These are phyloP conservation scores for Cinchona pubescens DNA, from an alignment of 257 asterid genomes.

Conservation along the genomic window DNA sequence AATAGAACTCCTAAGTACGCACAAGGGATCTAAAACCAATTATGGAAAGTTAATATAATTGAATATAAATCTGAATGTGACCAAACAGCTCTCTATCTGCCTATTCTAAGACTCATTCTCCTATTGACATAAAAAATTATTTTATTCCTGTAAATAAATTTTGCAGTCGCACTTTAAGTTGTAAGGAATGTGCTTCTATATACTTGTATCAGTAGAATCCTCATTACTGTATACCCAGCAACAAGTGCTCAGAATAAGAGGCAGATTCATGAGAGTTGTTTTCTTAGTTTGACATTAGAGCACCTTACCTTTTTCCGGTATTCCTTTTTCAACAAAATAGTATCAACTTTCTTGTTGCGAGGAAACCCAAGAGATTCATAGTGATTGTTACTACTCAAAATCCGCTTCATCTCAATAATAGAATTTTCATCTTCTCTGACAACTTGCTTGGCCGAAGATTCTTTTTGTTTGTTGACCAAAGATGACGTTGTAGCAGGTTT, in stretches of 20 bases:
- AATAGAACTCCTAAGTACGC: not conserved
- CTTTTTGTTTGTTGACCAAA: constrained; percentile 55
- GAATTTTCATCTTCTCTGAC: constrained; percentile 67
- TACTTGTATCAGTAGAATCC: not conserved
- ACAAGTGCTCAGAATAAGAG: no score
- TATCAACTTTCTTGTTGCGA: constrained; percentile 68
- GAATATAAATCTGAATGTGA: not conserved
- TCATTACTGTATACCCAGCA: not conserved
- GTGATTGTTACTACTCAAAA: constrained; percentile 68
- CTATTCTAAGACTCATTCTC: not conserved
- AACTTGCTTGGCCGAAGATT: constrained; percentile 49
- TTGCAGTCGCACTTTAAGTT: not conserved
- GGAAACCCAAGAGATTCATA: constrained; percentile 87
- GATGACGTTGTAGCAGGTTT: constrained; percentile 52
- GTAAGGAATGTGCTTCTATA: no score
- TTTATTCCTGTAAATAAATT: not conserved
- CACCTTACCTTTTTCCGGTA: constrained; percentile 76
- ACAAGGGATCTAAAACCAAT: not conserved
- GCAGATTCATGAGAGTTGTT: no score
- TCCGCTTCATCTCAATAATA: constrained; percentile 78
- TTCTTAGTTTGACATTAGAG: no score
- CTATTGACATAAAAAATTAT: not conserved
- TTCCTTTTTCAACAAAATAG: constrained; percentile 71
- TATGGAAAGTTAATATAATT: not conserved
- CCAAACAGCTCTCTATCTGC: not conserved